These are phyloP conservation scores for Hylodesmum podocarpum DNA, from an alignment of 306 rosid genomes.

Conservation along the genomic window DNA sequence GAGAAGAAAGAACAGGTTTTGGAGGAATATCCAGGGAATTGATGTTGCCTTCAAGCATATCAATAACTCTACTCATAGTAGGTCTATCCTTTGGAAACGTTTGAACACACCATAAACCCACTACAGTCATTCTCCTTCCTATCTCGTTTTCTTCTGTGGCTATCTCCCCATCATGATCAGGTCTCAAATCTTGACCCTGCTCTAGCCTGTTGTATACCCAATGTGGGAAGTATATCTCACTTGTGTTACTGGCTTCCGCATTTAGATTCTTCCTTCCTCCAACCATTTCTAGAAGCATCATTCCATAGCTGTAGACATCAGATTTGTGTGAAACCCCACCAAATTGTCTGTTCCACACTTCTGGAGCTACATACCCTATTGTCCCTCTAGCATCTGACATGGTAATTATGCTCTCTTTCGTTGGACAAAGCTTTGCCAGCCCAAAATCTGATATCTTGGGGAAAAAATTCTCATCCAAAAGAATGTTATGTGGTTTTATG, in stretches of 20 bases:
- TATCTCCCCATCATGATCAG: background rate
- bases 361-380: slow-evolving; percentile 42
- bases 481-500: slow-evolving; percentile 54
- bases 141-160: slow-evolving; percentile 20
- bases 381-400: slow-evolving; percentile 43
- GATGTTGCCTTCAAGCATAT: slow-evolving; percentile 39
- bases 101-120: slow-evolving; percentile 49
- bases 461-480: slow-evolving; percentile 40
- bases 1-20: slow-evolving; percentile 30
- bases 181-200: background rate
- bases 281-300: slow-evolving; percentile 48
- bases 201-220: slow-evolving; percentile 33
- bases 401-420: slow-evolving; percentile 33
- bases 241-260: background rate
- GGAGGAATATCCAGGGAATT: slow-evolving; percentile 38
- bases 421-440: slow-evolving; percentile 35
- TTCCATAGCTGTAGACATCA: slow-evolving; percentile 51
- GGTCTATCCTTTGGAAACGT: slow-evolving; percentile 36
- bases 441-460: slow-evolving; percentile 54
- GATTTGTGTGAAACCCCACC: slow-evolving; percentile 47
- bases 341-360: slow-evolving; percentile 39
- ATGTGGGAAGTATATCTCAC: slow-evolving; percentile 39
- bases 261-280: background rate
- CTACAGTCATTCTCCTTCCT: slow-evolving; percentile 36
- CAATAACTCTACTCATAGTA: slow-evolving; percentile 43